Conservation (phyloP, 164 flowering plant species). For the Macadamia integrifolia region DNA sequence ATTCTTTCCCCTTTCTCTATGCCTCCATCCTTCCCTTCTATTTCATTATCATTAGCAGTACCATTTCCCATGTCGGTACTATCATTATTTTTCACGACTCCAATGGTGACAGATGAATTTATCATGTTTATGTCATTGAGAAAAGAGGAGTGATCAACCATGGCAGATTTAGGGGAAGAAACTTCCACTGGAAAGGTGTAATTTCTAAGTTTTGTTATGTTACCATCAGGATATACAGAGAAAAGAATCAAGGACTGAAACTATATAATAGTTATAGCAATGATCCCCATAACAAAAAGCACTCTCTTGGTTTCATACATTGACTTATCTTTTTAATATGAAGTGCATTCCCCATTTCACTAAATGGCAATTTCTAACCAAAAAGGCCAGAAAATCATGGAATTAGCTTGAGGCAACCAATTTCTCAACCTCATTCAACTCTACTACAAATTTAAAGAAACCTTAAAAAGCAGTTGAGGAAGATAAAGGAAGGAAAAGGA, state of each 20-base stretch:
- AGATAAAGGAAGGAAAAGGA: neutral
- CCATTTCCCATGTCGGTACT: conserved; percentile 8
- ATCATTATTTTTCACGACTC: conserved; percentile 9
- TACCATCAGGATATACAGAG: neutral
- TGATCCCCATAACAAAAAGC: conserved; percentile 6
- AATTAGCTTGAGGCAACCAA: neutral
- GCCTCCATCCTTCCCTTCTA: conserved; percentile 5
- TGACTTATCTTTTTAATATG: neutral
- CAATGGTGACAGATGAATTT: conserved; percentile 9
- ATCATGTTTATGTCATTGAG: conserved; percentile 19
- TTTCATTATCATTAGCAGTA: conserved; percentile 5
- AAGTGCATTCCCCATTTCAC: conserved; percentile 3
- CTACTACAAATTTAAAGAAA: neutral
- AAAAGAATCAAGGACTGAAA: conserved; percentile 11
- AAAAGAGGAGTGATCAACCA: conserved; percentile 21
- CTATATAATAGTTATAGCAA: conserved; percentile 2
- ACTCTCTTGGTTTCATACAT: conserved; percentile 1
- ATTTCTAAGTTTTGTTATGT: neutral
- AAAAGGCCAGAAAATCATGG: neutral
- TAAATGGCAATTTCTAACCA: neutral
- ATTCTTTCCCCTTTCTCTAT: too few species aligned
- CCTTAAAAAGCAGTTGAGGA: neutral
- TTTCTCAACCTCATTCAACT: neutral
- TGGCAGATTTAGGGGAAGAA: conserved; percentile 20
- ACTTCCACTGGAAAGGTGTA: too few species aligned